phyloP scores from a whole-genome alignment of 768 basidiomycete genomes.

The Suillus bovinus region DNA sequence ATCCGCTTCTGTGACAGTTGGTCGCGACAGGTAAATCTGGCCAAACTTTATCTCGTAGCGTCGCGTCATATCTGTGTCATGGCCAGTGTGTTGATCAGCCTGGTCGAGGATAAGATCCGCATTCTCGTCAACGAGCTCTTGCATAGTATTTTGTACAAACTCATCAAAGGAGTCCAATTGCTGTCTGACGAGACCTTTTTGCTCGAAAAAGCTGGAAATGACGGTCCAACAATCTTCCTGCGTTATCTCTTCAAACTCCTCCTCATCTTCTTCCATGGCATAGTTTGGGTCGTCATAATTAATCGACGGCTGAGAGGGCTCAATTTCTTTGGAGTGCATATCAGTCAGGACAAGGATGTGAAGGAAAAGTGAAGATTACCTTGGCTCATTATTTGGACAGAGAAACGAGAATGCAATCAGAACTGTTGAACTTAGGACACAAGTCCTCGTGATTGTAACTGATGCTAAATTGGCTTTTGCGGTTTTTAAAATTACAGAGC shows the following conservation, averaged over 20 bases:
- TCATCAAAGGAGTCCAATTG: slow-evolving; percentile 99
- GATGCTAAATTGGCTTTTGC: not conserved
- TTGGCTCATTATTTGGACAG: slow-evolving; percentile 28
- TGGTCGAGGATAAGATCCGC: slow-evolving; percentile 95
- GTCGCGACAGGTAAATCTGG: slow-evolving; percentile 95
- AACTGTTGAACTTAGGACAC: not conserved
- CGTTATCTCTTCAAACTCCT: slow-evolving; percentile 76
- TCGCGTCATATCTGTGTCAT: slow-evolving; percentile 76
- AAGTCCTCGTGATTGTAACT: too few species aligned
- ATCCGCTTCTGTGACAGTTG: slow-evolving; percentile 94
- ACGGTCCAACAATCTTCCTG: slow-evolving; percentile 96
- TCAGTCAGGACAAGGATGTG: slow-evolving; percentile 33
- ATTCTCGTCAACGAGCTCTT: slow-evolving; percentile 97
- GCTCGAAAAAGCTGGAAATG: slow-evolving; percentile 95
- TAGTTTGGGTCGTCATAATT: slow-evolving; percentile 62
- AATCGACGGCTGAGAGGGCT: slow-evolving; percentile 46
- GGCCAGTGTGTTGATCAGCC: slow-evolving; percentile 93
- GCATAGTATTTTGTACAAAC: slow-evolving; percentile 99
- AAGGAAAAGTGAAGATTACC: slow-evolving; percentile 25
- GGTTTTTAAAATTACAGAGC: not conserved
- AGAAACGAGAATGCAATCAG: slow-evolving; percentile 7
- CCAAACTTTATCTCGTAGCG: slow-evolving; percentile 98
- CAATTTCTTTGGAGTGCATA: slow-evolving; percentile 44
- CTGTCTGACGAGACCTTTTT: slow-evolving; percentile 96
- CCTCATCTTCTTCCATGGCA: slow-evolving; percentile 53